Evolutionary conservation across 2,329 filamentous ascomycete genomes (phyloP), one percentile per base, ranked within the genome.

Genomic region (Ilyonectria mors-panacis): DNA sequence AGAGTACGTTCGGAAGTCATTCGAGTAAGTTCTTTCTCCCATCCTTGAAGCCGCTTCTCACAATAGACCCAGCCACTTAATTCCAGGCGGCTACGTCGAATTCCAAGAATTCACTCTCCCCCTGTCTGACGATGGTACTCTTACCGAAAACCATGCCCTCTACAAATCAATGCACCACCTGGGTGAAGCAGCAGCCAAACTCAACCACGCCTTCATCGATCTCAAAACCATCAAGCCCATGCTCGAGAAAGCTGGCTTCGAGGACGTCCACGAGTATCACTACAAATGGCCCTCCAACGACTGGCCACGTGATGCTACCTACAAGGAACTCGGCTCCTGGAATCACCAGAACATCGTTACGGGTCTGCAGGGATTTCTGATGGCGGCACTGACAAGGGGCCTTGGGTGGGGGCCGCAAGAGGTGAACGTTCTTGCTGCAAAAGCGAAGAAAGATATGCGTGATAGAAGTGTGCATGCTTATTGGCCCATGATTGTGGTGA

Each of bases 401-500:
- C 53, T 66, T 9, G 59, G 53, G 2, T 66, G 64, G 64, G 13
- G 19, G 21, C 28, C 53, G 13, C 47, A 66, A 17, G 64, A 66
- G 21, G 51, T 66, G 10, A 13, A 58, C 15, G 54, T 48, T 30
- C 59, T 66, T n/a, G 51, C 53, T 51, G 47, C 58, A 8, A 39
- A 63, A 21, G 59, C 59, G 21, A 63, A 21, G 28, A 37, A 8
- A 21, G 51, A 63, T 15, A 42, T 66, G 59, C 39, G 51, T 9
- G 23, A 66, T 21, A 58, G 37, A 28, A 53, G 30, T 6, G 51
- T 66, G n/a, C 64, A 66, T 48, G 64, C 64, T 15, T 66, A 66
- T 47, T 66, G 59, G 59, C 59, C 64, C 9, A 58, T 66, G 53
- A 63, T 63, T 59, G 61, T 59, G 12, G 61, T 63, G 35, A 63